Evolutionary conservation across 106 monocot genomes (phyloP).

Genomic region (Dioscorea alata): DNA sequence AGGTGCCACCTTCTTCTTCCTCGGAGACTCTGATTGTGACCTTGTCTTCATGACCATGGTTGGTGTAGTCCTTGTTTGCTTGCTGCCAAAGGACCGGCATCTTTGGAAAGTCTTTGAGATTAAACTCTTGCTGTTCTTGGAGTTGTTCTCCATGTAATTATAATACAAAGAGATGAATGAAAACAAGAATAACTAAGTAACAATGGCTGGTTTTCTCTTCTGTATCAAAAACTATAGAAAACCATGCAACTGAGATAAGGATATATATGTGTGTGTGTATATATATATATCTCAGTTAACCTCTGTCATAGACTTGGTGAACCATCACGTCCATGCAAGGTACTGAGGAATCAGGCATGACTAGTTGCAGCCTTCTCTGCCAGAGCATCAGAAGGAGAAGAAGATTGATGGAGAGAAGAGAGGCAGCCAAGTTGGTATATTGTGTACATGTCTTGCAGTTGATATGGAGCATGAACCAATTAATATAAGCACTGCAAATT

Average conservation of each 20-base stretch:
- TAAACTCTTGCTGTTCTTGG: conserved; percentile 13
- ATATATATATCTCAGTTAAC: conserved; percentile 3
- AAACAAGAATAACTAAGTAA: too few species aligned
- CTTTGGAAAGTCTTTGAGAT: conserved; percentile 20
- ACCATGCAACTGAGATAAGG: neutral
- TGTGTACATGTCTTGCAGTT: too few species aligned
- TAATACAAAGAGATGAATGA: neutral
- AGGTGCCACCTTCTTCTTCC: conserved; percentile 2
- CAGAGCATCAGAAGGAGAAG: too few species aligned
- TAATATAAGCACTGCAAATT: too few species aligned
- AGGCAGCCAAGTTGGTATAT: too few species aligned
- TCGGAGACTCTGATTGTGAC: neutral
- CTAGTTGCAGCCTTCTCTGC: too few species aligned
- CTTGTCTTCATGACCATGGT: too few species aligned
- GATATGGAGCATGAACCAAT: too few species aligned
- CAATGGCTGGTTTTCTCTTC: neutral
- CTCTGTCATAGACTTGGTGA: conserved; percentile 38
- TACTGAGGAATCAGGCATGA: too few species aligned
- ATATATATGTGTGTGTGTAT: neutral
- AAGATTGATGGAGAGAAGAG: too few species aligned
- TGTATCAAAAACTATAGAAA: neutral
- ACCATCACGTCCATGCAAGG: neutral
- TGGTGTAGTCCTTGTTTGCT: too few species aligned
- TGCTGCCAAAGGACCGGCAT: conserved; percentile 18
- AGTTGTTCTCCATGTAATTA: neutral